phyloP scores from a whole-genome alignment of 768 basidiomycete species.

The Pisolithus albus region DNA sequence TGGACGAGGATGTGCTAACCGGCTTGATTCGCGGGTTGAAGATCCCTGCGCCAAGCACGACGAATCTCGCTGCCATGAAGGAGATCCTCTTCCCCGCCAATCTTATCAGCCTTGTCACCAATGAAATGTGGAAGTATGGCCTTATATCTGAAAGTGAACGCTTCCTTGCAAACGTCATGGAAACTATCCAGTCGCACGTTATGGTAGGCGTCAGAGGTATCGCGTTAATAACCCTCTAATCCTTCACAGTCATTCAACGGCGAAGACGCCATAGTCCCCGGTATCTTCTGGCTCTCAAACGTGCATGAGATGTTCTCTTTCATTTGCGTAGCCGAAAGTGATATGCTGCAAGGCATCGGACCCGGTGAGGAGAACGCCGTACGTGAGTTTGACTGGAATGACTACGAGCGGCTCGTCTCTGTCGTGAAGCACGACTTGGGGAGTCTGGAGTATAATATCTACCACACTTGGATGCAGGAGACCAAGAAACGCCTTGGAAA shows the following conservation, averaged over 20 bases:
- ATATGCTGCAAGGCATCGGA: slow-evolving; percentile 96
- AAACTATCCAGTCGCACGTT: slow-evolving; percentile 92
- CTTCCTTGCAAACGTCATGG: slow-evolving; percentile 98
- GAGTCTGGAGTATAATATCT: slow-evolving; percentile 98
- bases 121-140: slow-evolving; percentile 99
- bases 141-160: slow-evolving; percentile 95
- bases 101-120: slow-evolving; percentile 94
- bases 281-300: slow-evolving; percentile 99
- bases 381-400: slow-evolving; percentile 92
- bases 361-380: slow-evolving; percentile 91
- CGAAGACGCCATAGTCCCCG: slow-evolving; percentile 93
- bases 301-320: slow-evolving; percentile 99
- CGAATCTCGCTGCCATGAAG: slow-evolving; percentile 89
- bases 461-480: slow-evolving; percentile 99
- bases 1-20: slow-evolving; percentile 91
- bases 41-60: slow-evolving; percentile 84
- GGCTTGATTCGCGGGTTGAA: slow-evolving; percentile 88
- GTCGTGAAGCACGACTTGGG: slow-evolving; percentile 99
- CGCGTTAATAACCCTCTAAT: slow-evolving; percentile 5
- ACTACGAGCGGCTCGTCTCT: slow-evolving; percentile 94
- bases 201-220: slow-evolving; percentile 61
- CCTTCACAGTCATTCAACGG: slow-evolving; percentile 68
- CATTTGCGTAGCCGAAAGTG: slow-evolving; percentile 97
- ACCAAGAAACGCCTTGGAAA: slow-evolving; percentile 93
- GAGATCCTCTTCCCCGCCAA: slow-evolving; percentile 99